Percentiles rank a stretch among this genome's conserved stretches.
Evolutionary conservation across 371 early-diverging fungal genomes (phyloP).

Genomic region (Actinomucor elegans): DNA sequence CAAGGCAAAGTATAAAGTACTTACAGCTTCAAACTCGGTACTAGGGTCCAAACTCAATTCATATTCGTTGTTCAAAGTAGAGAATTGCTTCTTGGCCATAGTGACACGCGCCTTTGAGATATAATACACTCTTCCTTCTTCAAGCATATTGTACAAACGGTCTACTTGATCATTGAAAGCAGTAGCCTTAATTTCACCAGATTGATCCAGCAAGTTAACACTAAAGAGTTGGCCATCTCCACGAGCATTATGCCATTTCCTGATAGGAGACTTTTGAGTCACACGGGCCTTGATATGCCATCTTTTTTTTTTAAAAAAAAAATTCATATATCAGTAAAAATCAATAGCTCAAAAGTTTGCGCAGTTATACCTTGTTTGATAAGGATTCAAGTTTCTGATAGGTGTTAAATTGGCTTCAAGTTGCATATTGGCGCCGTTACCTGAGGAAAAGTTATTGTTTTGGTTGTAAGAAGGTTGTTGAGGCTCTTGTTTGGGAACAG

Average conservation of each 20-base stretch:
- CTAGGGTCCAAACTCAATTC: constrained; percentile 82
- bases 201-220: constrained; percentile 84
- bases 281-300: constrained; percentile 95
- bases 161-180: constrained; percentile 86
- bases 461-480: constrained; percentile 28
- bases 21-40: constrained; percentile 65
- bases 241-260: constrained; percentile 74
- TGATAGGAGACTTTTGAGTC: constrained; percentile 81
- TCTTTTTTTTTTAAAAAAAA: too few relatives aligned
- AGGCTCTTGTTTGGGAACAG: neutral
- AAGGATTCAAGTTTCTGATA: constrained; percentile 72
- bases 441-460: constrained; percentile 43
- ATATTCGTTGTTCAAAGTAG: constrained; percentile 84
- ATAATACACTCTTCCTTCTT: constrained; percentile 83
- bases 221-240: constrained; percentile 91
- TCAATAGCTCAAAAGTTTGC: too few relatives aligned
- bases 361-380: constrained; percentile 65
- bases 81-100: constrained; percentile 86
- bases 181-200: constrained; percentile 91
- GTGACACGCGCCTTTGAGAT: constrained; percentile 82
- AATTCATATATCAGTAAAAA: too few relatives aligned
- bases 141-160: constrained; percentile 68
- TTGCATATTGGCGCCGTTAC: constrained; percentile 59
- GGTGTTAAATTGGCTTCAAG: constrained; percentile 42
- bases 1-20: constrained; percentile 6